A percentile compares a stretch with the other conserved stretches of the same genome.
phyloP scores from a whole-genome alignment of 768 basidiomycete genomes.

The Calocybe cyanea region DNA sequence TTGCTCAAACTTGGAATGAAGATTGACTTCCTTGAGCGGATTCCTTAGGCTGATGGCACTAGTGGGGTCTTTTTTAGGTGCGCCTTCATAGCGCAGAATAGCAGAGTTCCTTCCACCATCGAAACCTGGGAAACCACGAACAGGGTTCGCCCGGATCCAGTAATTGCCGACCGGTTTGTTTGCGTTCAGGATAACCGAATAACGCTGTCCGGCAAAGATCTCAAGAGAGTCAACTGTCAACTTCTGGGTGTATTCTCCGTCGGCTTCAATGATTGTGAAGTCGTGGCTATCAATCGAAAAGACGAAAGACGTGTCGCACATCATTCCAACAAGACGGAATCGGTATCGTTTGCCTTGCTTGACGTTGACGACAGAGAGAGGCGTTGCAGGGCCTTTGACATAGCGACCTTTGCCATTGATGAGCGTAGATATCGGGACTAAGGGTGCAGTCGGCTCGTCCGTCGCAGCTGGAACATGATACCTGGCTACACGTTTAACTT shows the following conservation, averaged over 20 bases:
- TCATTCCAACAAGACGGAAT: slow-evolving; percentile 30
- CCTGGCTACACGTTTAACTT: neutral
- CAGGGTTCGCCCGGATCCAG: slow-evolving; percentile 37
- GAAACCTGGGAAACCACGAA: slow-evolving; percentile 21
- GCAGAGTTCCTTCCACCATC: slow-evolving; percentile 41
- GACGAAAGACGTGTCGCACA: slow-evolving; percentile 30
- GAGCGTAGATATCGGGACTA: slow-evolving; percentile 14
- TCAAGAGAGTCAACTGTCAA: slow-evolving; percentile 38
- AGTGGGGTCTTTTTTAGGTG: slow-evolving; percentile 38
- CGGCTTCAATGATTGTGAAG: slow-evolving; percentile 51
- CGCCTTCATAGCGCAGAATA: slow-evolving; percentile 48
- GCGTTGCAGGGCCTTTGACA: slow-evolving; percentile 16
- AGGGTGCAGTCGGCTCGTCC: neutral
- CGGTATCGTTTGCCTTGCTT: slow-evolving; percentile 29
- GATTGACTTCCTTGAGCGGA: slow-evolving; percentile 32
- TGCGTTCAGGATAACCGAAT: slow-evolving; percentile 36
- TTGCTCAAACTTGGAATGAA: slow-evolving; percentile 31
- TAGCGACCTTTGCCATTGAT: slow-evolving; percentile 39
- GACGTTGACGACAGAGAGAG: slow-evolving; percentile 33
- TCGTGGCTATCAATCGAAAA: slow-evolving; percentile 45
- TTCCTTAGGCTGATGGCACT: slow-evolving; percentile 21
- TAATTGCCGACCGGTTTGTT: slow-evolving; percentile 48
- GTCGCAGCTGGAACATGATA: neutral
- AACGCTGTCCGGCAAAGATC: slow-evolving; percentile 34
- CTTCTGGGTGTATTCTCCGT: slow-evolving; percentile 38